Percentiles rank a stretch among this genome's conserved stretches.
These are phyloP conservation scores for Iris pallida DNA, from an alignment of 116 monocot species.

Conservation along the genomic window DNA sequence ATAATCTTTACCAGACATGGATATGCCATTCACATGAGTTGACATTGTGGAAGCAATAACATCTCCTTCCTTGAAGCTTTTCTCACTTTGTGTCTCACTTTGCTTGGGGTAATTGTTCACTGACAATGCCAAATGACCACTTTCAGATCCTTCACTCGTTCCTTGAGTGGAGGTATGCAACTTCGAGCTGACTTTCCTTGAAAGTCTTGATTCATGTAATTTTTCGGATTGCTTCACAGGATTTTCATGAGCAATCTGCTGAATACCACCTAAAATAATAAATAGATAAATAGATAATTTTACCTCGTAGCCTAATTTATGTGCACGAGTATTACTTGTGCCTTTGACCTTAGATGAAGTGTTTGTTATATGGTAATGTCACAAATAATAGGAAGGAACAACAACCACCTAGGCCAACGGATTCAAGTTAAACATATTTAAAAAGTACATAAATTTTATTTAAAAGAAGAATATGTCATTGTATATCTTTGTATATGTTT, in stretches of 20 bases:
- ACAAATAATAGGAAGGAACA: not conserved
- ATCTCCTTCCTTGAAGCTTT: not conserved
- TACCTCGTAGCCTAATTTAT: slow-evolving; percentile 1
- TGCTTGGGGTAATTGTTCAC: not conserved
- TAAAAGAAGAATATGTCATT: too few relatives aligned
- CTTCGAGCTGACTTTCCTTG: not conserved
- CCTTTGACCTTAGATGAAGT: not conserved
- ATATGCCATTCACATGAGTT: slow-evolving; percentile 3
- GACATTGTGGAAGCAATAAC: slow-evolving; percentile 1
- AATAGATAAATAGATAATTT: slow-evolving; percentile 22
- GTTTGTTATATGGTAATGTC: not conserved
- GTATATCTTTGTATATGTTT: too few relatives aligned
- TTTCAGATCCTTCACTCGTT: not conserved
- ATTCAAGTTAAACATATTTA: not conserved
- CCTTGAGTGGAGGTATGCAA: not conserved
- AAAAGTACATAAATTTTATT: too few relatives aligned
- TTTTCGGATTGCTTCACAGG: not conserved
- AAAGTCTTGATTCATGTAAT: not conserved
- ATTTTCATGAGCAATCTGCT: slow-evolving; percentile 17
- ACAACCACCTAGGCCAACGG: not conserved
- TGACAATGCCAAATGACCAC: not conserved
- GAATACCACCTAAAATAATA: slow-evolving; percentile 40
- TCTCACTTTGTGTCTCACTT: not conserved
- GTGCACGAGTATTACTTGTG: not conserved
- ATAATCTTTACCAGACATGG: not conserved